Evolutionary conservation across 2,329 filamentous ascomycete genomes (phyloP), one percentile per base, ranked within the genome.

Genomic region (Colletotrichum filicis): DNA sequence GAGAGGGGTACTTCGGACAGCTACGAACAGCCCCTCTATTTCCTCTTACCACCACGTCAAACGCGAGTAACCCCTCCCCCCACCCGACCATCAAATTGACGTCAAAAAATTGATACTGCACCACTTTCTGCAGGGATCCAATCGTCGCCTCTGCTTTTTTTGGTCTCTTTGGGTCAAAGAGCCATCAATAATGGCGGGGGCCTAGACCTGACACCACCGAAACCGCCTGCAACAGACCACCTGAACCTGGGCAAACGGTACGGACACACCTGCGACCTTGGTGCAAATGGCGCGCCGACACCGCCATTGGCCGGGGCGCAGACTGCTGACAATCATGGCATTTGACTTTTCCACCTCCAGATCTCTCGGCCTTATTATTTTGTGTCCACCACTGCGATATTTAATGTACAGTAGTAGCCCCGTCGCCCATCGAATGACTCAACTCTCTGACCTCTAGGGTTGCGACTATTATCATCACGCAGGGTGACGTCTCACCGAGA

Each of bases 21-120:
- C 35, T 42, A 35, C 64, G 58, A 28, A 52, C n/a, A 55, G 57
- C 64, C 68, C 64, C 56, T 68, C 64, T 62, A 49, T 49, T 60
- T n/a, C 22, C 58, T 46, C 58, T 60, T 46, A 60, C 35, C 58
- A 60, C 66, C 42, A 64, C 59, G 66, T 64, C 66, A 69, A 72
- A 72, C 70, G 66, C 42, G 59, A 69, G 65, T 52, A 52, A 73
- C 66, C 71, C 71, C 71, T 71, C 67, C 71, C 70, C 71, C 71
- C 66, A 65, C 65, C 24, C 35, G 53, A 30, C 60, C 60, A 49
- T 65, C 56, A 56, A 73, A 73, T 73, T 73, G 71, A 73, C 71
- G 71, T 73, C 71, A 73, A 73, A 71, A 55, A 63, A 55, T 16
- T 59, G 71, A 28, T 53, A 26, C 55, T 37, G 71, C 46, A 65